These are phyloP conservation scores for Clathrospora elynae DNA, from an alignment of 2,329 filamentous ascomycete species.

Conservation along the genomic window DNA sequence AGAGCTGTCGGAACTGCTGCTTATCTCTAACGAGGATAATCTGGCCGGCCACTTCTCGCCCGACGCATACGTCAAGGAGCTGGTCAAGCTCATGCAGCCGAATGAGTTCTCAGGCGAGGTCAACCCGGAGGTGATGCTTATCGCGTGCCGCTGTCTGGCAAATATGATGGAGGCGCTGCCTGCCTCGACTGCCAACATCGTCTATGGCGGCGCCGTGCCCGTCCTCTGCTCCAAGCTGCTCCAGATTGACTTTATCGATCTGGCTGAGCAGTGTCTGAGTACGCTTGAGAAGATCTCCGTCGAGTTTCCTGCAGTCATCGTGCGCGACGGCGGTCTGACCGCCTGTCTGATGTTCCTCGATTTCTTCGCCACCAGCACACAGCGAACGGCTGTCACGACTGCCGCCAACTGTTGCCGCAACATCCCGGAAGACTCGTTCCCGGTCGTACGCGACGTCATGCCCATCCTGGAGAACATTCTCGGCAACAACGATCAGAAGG, in stretches of 20 bases:
- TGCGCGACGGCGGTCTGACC: slow-evolving; percentile 90
- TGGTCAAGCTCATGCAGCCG: slow-evolving; percentile 89
- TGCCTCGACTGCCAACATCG: slow-evolving; percentile 89
- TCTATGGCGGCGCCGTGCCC: slow-evolving; percentile 95
- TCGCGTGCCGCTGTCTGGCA: slow-evolving; percentile 92
- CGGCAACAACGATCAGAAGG: slow-evolving; percentile 89
- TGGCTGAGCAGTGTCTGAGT: slow-evolving; percentile 95
- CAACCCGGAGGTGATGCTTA: slow-evolving; percentile 95
- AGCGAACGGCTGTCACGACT: slow-evolving; percentile 94
- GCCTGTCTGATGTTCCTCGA: slow-evolving; percentile 96
- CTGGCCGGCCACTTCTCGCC: slow-evolving; percentile 93
- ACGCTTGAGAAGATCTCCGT: slow-evolving; percentile 97
- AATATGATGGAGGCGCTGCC: slow-evolving; percentile 98
- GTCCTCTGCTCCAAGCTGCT: slow-evolving; percentile 92
- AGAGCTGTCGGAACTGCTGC: slow-evolving; percentile 87
- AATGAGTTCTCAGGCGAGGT: slow-evolving; percentile 84
- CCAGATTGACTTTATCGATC: slow-evolving; percentile 95
- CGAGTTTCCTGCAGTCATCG: slow-evolving; percentile 93
- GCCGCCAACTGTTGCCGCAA: slow-evolving; percentile 98
- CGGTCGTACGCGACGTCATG: slow-evolving; percentile 93
- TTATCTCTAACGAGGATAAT: slow-evolving; percentile 96
- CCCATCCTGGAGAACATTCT: slow-evolving; percentile 90
- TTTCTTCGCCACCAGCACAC: slow-evolving; percentile 96
- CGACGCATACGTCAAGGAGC: slow-evolving; percentile 92
- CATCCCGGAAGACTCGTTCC: slow-evolving; percentile 90